Evolutionary conservation across 345 rosid species (phyloP), one percentile per base, ranked within the genome.

Genomic region (Lepidium sativum): DNA sequence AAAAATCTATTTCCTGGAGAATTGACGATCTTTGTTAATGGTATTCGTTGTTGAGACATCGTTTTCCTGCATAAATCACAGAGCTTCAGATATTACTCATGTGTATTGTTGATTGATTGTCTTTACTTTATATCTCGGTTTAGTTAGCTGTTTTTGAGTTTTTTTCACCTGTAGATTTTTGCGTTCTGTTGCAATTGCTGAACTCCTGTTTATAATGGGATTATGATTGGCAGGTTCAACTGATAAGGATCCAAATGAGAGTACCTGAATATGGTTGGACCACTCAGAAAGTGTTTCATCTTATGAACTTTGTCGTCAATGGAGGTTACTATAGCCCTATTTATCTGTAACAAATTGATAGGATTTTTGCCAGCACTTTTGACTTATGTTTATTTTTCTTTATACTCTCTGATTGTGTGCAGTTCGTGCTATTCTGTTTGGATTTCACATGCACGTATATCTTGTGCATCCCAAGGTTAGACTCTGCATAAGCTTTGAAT

Each of bases 181-280:
- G 57, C 6, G 6, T 18, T 63, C 45, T 56, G 56, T 39, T 63
- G 55, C 33, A 53, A 40, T 34, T 47, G 5, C 34, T 60, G 48
- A 66, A 38, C 9, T 49, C 61, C 33, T 54, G 27, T 63, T 1
- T 58, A 13, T 14, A 38, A 9, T 38, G 56, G 51, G 48, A 15
- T 69, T 35, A 5, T 69, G 4, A 32, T 60, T 53, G 59, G 75
- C 78, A 94, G 99, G 79, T 88, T 65, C 99, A 90, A 75, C 72
- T 94, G 60, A 76, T 90, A 27, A 81, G 97, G 81, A 94, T 94
- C 29, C 92, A 89, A 69, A 72, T 81, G 83, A 87, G 99, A 86
- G 99, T 94, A 74, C 99, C 99, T 0, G 99, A 94, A 60, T 86
- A 94, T 65, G 96, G 99, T 48, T 90, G 99, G 99, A 94, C 96